Conservation (phyloP, 176 grass and related monocot genomes). For the Aegilops tauschii region DNA sequence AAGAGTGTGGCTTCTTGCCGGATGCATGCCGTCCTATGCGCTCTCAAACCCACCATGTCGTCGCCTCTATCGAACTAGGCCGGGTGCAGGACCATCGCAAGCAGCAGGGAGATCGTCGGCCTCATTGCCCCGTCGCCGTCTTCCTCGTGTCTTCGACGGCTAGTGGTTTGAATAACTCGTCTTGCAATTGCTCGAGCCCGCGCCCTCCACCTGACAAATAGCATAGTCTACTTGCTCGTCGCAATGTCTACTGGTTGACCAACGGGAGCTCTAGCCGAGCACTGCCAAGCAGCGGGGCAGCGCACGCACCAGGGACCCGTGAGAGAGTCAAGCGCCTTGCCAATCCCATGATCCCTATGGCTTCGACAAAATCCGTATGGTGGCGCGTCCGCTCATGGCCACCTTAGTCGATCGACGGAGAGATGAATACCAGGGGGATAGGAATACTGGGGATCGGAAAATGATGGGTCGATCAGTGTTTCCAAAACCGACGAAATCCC, state of each 20-base stretch:
- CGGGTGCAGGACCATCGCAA: too few species aligned
- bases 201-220: neutral
- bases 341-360: too few species aligned
- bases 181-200: neutral
- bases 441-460: neutral
- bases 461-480: neutral
- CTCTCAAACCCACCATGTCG: neutral
- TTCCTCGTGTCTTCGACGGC: neutral
- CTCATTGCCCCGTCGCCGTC: neutral
- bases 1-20: neutral
- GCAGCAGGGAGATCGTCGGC: too few species aligned
- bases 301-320: too few species aligned
- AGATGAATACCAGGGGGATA: neutral
- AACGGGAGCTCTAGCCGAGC: neutral
- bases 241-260: neutral
- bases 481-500: neutral
- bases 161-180: neutral
- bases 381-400: too few species aligned
- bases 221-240: neutral
- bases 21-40: neutral
- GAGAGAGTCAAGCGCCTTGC: too few species aligned
- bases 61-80: too few species aligned
- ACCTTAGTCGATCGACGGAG: neutral
- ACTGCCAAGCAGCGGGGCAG: too few species aligned
- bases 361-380: too few species aligned